Conservation (phyloP, 148 eudicot species). For the Rhododendron molle region DNA sequence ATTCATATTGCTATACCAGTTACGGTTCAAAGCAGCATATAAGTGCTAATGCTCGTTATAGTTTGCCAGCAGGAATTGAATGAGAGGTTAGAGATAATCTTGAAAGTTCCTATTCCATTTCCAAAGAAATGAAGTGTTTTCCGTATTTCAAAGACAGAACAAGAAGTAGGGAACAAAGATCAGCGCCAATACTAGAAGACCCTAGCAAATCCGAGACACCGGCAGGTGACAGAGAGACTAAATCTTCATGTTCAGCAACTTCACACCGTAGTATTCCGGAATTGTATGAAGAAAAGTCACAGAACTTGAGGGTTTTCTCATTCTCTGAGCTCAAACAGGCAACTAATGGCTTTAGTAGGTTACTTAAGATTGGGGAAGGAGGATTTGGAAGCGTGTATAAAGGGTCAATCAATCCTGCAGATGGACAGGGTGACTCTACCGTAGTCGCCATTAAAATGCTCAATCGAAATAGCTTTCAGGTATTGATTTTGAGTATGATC, state of each 20-base stretch:
- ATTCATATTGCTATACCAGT: background rate
- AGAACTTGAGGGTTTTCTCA: conserved; percentile 56
- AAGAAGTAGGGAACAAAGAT: conserved; percentile 42
- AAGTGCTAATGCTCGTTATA: background rate
- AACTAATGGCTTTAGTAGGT: conserved; percentile 53
- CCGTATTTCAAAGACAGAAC: conserved; percentile 50
- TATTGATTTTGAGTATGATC: conserved; percentile 10
- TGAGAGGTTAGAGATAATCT: background rate
- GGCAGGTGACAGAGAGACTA: conserved; percentile 26
- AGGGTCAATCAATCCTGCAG: conserved; percentile 53
- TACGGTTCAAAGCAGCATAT: background rate
- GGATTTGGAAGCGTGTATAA: conserved; percentile 83
- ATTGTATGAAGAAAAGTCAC: conserved; percentile 65
- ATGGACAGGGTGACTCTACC: conserved; percentile 31
- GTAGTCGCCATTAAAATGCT: conserved; percentile 77
- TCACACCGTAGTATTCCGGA: conserved; percentile 48
- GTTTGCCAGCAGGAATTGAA: conserved; percentile 8
- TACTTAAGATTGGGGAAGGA: conserved; percentile 87
- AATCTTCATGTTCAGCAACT: conserved; percentile 45
- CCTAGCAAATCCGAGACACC: conserved; percentile 38
- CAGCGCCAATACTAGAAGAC: conserved; percentile 60
- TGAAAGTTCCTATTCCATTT: background rate
- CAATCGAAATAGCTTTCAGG: conserved; percentile 75
- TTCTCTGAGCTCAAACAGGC: conserved; percentile 57
- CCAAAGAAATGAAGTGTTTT: conserved; percentile 63